Evolutionary conservation across 345 rosid genomes (phyloP), one percentile per base, ranked within the genome.

Genomic region (Melastoma malabathricum): DNA sequence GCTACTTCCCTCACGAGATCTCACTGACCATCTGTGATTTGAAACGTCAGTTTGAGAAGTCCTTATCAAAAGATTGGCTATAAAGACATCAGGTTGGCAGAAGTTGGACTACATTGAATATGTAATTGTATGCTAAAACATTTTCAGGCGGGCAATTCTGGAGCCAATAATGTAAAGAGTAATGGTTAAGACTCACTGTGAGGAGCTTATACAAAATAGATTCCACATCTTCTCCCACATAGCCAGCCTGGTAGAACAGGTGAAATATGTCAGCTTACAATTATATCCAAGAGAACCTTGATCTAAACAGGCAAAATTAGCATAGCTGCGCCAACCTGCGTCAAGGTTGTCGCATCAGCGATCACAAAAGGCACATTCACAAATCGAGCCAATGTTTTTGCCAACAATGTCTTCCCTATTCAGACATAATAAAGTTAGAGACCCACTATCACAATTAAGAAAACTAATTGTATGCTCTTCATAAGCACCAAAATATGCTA

Each of bases 211-310:
- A 76, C 62, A 90, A 64, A 63, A 90, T 84, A 43, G 98, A 90
- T 66, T 90, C 98, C 52, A 90, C 96, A 78, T 90, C 96, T 45
- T 90, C 98, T 51, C 98, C 94, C 56, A 86, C 98, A 63, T 90
- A 86, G 58, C 98, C 96, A 54, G 98, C 98, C 96, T 86, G 78
- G 56, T 65, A 65, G 64, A 63, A 48, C 25, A 38, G 18, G 29
- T 51, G 17, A 48, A 16, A 17, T 6, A n/a, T 9, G 7, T 15
- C 10, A 47, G 15, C 47, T 34, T 10, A 34, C 41, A 34, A 8
- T 31, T 5, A 31, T 34, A 34, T 34, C 41, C 12, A 12, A 34
- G 41, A 34, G 41, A 34, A 12, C 10, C 41, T 34, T 34, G 41
- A 34, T 34, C 38, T 27, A 57, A 27, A 46, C 18, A 7, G 16